These are phyloP conservation scores for Nakaseomyces uthaithaninus DNA, from an alignment of 1,139 yeast species.

Conservation along the genomic window DNA sequence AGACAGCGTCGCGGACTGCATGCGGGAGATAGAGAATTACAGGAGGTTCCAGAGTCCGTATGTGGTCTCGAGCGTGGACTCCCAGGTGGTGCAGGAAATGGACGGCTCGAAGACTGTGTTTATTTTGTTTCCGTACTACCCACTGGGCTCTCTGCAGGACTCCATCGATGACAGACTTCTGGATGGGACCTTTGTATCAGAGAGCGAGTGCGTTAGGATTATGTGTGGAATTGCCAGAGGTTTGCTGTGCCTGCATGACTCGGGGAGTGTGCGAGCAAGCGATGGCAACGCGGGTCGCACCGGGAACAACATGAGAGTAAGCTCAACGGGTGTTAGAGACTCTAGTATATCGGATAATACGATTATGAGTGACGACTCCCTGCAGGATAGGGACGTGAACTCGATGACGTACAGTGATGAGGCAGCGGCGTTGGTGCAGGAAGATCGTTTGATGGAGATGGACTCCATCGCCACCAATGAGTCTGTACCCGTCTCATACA, in stretches of 20 bases:
- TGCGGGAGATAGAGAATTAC: conserved; percentile 70
- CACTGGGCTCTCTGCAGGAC: conserved; percentile 70
- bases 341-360: conserved; percentile 6
- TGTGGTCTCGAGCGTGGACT: conserved; percentile 63
- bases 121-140: conserved; percentile 70
- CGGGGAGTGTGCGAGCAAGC: conserved; percentile 25
- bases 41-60: conserved; percentile 61
- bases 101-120: conserved; percentile 77
- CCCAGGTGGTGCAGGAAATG: conserved; percentile 57
- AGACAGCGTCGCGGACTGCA: conserved; percentile 61
- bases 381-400: conserved; percentile 18
- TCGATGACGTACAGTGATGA: conserved; percentile 23
- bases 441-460: conserved; percentile 23
- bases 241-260: conserved; percentile 58
- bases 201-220: conserved; percentile 51
- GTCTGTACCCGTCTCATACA: conserved; percentile 44
- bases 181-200: conserved; percentile 45
- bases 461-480: conserved; percentile 15
- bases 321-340: conserved; percentile 3
- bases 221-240: conserved; percentile 71
- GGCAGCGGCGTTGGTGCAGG: conserved; percentile 21
- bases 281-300: conserved; percentile 14
- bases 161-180: conserved; percentile 56
- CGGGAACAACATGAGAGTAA: neutral
- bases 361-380: conserved; percentile 8